Base-by-base conservation (phyloP, 305 asterid species). In the Euphrasia arctica region DNA sequence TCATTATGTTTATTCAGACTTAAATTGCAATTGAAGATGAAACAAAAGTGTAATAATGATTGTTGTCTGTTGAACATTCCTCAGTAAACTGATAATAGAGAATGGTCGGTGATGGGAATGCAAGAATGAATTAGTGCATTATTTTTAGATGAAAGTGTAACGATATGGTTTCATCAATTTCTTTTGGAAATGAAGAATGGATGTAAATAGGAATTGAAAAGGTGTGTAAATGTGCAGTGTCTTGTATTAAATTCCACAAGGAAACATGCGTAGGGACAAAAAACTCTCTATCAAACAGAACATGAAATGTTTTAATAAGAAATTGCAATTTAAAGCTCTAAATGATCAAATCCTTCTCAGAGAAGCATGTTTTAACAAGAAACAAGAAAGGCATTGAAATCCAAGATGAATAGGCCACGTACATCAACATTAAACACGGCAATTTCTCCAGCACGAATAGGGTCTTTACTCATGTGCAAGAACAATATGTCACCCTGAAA, bases 401-500 rank as follows among this genome's bases (percentile, higher is more conserved):
- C 7, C 27, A 51, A 61, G 63, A 31, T 15, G 7, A 66, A 51
- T 36, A 36, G 48, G 65, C 32, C 69, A 75, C 89, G 4, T 82
- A 92, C 98, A 60, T 92, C 97, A 66, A 92, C 87, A 74, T 92
- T 92, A 69, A 92, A 92, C 67, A 92, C 98, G 15, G 89, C 98
- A 58, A 92, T 92, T 82, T 92, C 98, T 74, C 98, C 98, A 18
- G 98, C 85, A 22, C 98, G 97, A 78, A 92, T 87, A 58, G 98
- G 98, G 29, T 84, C 96, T 58, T 92, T 80, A 65, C 86, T 85
- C 96, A 89, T 89, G 75, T 78, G 96, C 84, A 92, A 79, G 90
- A 92, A 92, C 85, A 92, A 66, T 66, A 92, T 92, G 80, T 92
- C 98, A 56, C 98, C 98, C 98, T 92, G 96, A 82, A 80, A 76